Evolutionary conservation across 495 filamentous ascomycete species (phyloP).

Genomic region (Talaromyces wortmannii): DNA sequence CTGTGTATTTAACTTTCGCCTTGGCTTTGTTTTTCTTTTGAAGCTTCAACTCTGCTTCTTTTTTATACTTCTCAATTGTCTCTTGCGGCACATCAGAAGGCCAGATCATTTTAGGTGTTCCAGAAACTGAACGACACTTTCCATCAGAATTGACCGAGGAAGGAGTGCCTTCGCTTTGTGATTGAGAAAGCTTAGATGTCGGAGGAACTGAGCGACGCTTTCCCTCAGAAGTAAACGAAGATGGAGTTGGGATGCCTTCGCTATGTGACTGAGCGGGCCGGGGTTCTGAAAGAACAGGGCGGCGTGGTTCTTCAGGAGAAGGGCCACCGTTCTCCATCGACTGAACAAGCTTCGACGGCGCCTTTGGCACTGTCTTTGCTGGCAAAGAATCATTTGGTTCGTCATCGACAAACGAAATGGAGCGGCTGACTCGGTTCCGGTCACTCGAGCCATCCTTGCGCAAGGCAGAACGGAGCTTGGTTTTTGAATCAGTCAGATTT

Average conservation of each 20-base stretch:
- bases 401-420: constrained; percentile 19
- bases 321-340: background rate
- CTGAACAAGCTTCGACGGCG: background rate
- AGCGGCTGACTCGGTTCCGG: constrained; percentile 8
- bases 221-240: background rate
- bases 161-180: background rate
- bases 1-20: background rate
- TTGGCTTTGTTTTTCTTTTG: background rate
- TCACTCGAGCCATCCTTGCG: constrained; percentile 14
- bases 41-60: background rate
- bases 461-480: constrained; percentile 13
- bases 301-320: no score
- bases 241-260: background rate
- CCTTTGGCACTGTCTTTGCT: background rate
- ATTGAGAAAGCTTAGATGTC: background rate
- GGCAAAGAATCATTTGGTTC: background rate
- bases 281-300: no score
- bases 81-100: background rate
- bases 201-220: background rate
- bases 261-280: background rate
- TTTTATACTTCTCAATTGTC: background rate
- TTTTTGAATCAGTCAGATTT: background rate
- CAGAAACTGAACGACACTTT: background rate
- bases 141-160: background rate
- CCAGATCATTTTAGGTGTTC: background rate